Conservation (phyloP, 2,329 filamentous ascomycete species). For the Fusarium haematococcum region DNA sequence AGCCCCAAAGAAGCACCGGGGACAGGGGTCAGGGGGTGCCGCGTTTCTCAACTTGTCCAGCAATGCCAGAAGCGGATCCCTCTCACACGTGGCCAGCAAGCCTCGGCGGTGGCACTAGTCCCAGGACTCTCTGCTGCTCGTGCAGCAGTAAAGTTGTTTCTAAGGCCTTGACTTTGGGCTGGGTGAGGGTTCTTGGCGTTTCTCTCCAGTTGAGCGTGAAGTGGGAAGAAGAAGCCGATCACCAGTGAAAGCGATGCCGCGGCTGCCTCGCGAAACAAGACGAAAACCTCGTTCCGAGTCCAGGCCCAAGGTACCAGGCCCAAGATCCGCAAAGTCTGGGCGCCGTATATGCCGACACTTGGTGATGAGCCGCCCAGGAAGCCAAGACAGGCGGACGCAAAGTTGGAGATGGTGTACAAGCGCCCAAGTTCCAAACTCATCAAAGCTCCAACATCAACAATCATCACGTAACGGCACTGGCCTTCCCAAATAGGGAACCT, state of each 20-base stretch:
- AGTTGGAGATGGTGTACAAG: neutral
- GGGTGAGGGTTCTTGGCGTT: neutral
- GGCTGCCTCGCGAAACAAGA: slow-evolving; percentile 19
- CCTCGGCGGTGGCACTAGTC: slow-evolving; percentile 27
- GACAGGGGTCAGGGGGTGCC: slow-evolving; percentile 26
- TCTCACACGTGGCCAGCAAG: slow-evolving; percentile 43
- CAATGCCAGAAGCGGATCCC: slow-evolving; percentile 40
- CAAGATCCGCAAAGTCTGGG: neutral
- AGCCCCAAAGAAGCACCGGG: slow-evolving; percentile 28
- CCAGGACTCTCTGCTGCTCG: slow-evolving; percentile 20
- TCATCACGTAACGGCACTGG: slow-evolving; percentile 23
- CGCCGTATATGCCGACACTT: neutral
- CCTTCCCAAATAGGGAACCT: slow-evolving; percentile 14
- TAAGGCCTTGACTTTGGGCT: neutral
- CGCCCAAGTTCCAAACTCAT: slow-evolving; percentile 8
- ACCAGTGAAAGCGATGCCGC: neutral
- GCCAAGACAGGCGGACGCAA: neutral
- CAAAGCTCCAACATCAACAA: slow-evolving; percentile 20
- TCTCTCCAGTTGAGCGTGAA: slow-evolving; percentile 8
- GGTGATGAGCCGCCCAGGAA: neutral
- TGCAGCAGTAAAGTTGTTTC: slow-evolving; percentile 22
- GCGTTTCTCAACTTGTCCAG: slow-evolving; percentile 39
- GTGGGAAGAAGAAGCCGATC: slow-evolving; percentile 1
- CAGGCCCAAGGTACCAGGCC: neutral
- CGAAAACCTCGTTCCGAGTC: neutral